phyloP scores from a whole-genome alignment of 78 protist species.

The Emiliania huxleyi region DNA sequence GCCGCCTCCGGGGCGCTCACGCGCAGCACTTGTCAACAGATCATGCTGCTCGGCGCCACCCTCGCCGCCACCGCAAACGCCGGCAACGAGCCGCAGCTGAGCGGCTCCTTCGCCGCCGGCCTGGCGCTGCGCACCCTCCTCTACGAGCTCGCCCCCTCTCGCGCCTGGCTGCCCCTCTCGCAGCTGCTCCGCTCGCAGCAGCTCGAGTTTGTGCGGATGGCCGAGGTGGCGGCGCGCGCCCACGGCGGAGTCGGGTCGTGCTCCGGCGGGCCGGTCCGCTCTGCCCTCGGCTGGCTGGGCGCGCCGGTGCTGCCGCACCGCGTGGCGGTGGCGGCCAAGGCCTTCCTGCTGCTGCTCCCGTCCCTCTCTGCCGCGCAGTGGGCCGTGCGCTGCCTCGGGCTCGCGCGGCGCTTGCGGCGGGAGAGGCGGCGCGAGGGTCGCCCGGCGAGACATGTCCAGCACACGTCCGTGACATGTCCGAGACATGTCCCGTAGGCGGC shows the following conservation, averaged over 20 bases:
- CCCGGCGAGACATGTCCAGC: background rate
- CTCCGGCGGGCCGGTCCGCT: background rate
- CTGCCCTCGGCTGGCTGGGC: background rate
- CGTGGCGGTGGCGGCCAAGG: background rate
- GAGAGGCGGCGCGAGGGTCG: background rate
- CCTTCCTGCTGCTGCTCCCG: background rate
- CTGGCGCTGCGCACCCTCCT: background rate
- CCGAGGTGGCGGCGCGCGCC: background rate
- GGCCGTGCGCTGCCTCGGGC: background rate
- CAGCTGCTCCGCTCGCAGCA: background rate
- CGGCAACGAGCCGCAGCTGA: background rate
- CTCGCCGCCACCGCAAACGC: background rate
- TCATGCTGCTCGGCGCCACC: background rate
- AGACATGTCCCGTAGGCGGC: too few relatives aligned
- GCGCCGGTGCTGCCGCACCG: too few relatives aligned
- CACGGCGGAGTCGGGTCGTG: constrained; percentile 2
- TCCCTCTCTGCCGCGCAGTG: background rate
- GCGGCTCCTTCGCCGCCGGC: constrained; percentile 9
- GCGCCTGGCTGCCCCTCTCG: background rate
- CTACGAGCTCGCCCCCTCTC: background rate
- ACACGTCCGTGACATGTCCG: too few relatives aligned
- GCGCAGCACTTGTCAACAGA: too few relatives aligned
- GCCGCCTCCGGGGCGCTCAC: too few relatives aligned
- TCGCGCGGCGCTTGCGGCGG: background rate
- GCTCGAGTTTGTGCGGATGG: background rate